Percentiles rank a stretch among this genome's conserved stretches.
phyloP scores from a whole-genome alignment of 805 yeast genomes.

The Candida xyloterini region DNA sequence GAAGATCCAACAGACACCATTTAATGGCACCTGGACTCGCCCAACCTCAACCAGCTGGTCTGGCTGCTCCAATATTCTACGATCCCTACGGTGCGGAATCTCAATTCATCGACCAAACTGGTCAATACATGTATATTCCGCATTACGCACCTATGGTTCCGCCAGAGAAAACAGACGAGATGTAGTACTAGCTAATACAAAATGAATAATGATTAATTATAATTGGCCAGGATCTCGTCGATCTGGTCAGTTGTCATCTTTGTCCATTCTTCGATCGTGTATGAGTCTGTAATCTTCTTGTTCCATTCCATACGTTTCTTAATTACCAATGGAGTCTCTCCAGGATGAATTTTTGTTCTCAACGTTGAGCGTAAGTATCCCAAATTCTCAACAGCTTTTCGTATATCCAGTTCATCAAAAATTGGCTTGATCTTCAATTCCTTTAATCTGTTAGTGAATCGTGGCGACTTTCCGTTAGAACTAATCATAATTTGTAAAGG shows the following conservation, averaged over 20 bases:
- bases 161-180: constrained; percentile 8
- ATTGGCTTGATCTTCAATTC: constrained; percentile 48
- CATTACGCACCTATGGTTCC: constrained; percentile 20
- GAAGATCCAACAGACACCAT: constrained; percentile 42
- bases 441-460: constrained; percentile 62
- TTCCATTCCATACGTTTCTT: constrained; percentile 72
- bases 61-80: constrained; percentile 33
- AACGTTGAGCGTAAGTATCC: constrained; percentile 52
- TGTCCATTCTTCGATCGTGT: constrained; percentile 60
- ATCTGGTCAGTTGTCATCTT: constrained; percentile 35
- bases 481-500: constrained; percentile 76
- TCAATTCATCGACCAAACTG: constrained; percentile 28
- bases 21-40: constrained; percentile 20
- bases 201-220: constrained; percentile 28
- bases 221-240: constrained; percentile 42
- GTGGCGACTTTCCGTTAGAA: constrained; percentile 79
- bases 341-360: constrained; percentile 40
- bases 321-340: constrained; percentile 46
- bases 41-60: constrained; percentile 21
- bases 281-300: constrained; percentile 58
- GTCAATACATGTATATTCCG: constrained; percentile 30
- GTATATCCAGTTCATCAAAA: constrained; percentile 41
- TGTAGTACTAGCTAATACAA: not conserved
- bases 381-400: constrained; percentile 57
- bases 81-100: constrained; percentile 32